Evolutionary conservation across 176 grass and related monocot genomes (phyloP), one percentile per base, ranked within the genome.

Genomic region (Tillandsia fasciculata): DNA sequence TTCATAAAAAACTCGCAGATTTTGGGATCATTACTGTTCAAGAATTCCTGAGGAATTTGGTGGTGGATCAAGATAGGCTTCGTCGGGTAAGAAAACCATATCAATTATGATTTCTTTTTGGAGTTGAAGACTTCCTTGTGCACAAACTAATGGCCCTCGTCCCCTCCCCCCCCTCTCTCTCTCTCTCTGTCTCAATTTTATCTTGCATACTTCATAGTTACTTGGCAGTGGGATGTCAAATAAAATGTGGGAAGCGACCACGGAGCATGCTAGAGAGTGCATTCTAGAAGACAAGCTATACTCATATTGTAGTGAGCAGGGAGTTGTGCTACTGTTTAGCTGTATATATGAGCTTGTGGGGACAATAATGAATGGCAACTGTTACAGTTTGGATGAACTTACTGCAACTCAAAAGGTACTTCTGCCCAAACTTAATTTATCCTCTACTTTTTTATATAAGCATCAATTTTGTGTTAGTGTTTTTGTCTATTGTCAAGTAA

Each of bases 211-310:
- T 68, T 47, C 50, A 17, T 69, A 92, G 89, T 78, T 88, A 68
- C 89, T 92, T 14, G 89, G 89, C 9, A 83, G 66, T 63, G 89
- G 89, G 1, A 92, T 92, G 89, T 92, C 89, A 28, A 92, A 92
- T 77, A 92, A 88, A 73, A 92, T 92, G 89, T 92, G 89, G 89
- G 85, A 88, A 1, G 78, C 89, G 9, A 88, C 85, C 24, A 77
- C 85, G 57, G 85, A 85, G 56, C 89, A 92, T 69, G 89, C 89
- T 65, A 77, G 77, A 56, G 83, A 92, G 74, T 92, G 85, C 70
- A 53, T 81, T 58, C 77, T 79, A 52, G 73, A 78, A 70, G 82
- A 85, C 67, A 92, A 83, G 79, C 52, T 92, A 53, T 88, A 88
- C 85, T 92, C 82, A 11, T 88, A 88, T 52, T 83, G 74, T 75